Conservation (phyloP, 1,284 basidiomycete species). For the Ustilago trichophora region DNA sequence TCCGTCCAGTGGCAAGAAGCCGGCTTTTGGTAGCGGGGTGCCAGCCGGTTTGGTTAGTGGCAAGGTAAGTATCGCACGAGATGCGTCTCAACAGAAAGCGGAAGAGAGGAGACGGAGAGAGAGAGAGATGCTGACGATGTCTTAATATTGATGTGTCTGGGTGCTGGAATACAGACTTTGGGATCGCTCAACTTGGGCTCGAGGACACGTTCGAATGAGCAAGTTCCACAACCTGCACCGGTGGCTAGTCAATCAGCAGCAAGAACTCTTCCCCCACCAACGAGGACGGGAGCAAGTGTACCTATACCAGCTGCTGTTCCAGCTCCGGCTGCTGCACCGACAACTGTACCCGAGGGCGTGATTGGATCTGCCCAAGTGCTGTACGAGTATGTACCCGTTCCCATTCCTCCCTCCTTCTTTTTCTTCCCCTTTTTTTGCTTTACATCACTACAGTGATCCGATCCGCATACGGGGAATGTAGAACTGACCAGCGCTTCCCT, state of each 20-base stretch:
- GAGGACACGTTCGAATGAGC: background rate
- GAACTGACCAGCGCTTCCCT: too few species aligned
- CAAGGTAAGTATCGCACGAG: constrained; percentile 11
- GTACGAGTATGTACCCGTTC: constrained; percentile 36
- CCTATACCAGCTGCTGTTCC: too few species aligned
- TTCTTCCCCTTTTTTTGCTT: background rate
- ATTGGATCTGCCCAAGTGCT: constrained; percentile 26
- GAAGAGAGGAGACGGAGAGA: too few species aligned
- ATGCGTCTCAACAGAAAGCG: too few species aligned
- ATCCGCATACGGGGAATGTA: too few species aligned
- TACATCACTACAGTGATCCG: too few species aligned
- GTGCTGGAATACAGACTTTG: constrained; percentile 5
- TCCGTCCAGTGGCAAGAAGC: constrained; percentile 11
- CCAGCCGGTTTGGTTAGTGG: constrained; percentile 12
- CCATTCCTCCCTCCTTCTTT: too few species aligned
- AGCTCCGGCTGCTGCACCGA: too few species aligned
- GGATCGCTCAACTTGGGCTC: constrained; percentile 15
- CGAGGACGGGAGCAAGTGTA: constrained; percentile 14
- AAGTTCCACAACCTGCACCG: background rate
- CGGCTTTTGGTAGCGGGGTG: background rate
- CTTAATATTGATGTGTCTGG: too few species aligned
- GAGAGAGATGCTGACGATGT: too few species aligned
- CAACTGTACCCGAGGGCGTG: constrained; percentile 13
- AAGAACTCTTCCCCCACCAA: constrained; percentile 20
- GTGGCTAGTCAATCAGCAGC: background rate